phyloP scores from a whole-genome alignment of 1,284 basidiomycete species.

The Golubevia pallescens region DNA sequence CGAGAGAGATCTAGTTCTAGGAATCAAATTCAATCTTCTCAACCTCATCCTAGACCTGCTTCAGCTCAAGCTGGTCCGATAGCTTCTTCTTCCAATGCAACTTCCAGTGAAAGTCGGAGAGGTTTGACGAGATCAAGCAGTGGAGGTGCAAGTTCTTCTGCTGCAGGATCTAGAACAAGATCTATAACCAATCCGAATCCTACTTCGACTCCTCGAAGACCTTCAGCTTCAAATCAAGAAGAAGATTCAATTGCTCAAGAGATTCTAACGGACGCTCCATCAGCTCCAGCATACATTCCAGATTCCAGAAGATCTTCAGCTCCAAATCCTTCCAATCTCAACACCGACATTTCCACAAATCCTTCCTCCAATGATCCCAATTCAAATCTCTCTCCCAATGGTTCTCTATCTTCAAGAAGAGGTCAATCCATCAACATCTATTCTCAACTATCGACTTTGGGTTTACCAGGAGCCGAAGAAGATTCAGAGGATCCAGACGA shows the following conservation, averaged over 20 bases:
- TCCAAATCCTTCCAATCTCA: neutral
- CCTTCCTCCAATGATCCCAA: too few species aligned
- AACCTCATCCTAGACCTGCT: neutral
- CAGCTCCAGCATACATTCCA: neutral
- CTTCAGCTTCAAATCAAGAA: neutral
- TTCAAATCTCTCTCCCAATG: slow-evolving; percentile 5
- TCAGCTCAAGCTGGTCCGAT: neutral
- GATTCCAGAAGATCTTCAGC: neutral
- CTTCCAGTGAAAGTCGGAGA: neutral
- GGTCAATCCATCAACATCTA: slow-evolving; percentile 29
- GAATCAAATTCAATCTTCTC: neutral
- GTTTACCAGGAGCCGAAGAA: slow-evolving; percentile 13
- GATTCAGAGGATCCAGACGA: slow-evolving; percentile 28
- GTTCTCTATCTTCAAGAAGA: slow-evolving; percentile 13
- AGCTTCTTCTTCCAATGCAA: neutral
- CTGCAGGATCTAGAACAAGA: neutral
- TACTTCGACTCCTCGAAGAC: neutral
- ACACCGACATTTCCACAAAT: neutral
- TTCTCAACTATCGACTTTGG: slow-evolving; percentile 22
- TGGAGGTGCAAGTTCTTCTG: neutral
- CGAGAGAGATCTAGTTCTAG: neutral
- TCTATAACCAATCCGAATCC: neutral
- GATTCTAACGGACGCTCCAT: neutral
- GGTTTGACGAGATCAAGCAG: neutral
- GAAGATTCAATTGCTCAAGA: neutral